These are phyloP conservation scores for Xylaria hypoxylon DNA, from an alignment of 2,329 filamentous ascomycete species.

Conservation along the genomic window DNA sequence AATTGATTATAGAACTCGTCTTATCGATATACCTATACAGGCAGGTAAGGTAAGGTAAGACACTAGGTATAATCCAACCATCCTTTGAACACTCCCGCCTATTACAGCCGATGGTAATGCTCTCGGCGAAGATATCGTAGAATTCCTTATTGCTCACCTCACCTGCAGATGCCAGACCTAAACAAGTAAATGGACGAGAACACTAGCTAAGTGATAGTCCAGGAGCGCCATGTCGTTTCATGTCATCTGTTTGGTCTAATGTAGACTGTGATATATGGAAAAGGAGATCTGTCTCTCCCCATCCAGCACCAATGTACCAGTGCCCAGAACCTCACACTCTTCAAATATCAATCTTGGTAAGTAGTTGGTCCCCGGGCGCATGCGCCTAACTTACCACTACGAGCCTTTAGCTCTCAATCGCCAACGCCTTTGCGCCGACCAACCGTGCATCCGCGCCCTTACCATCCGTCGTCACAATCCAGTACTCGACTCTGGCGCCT, in stretches of 20 bases:
- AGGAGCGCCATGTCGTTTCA: not conserved
- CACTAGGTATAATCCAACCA: no score
- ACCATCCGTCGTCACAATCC: slow-evolving; percentile 74
- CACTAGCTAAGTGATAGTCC: not conserved
- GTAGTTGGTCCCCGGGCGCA: not conserved
- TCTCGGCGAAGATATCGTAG: not conserved
- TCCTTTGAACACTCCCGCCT: no score
- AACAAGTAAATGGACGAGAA: not conserved
- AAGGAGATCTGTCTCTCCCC: slow-evolving; percentile 2
- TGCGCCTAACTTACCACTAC: not conserved
- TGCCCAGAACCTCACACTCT: not conserved
- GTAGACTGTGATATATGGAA: not conserved
- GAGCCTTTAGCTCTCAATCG: slow-evolving; percentile 72
- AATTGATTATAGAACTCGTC: no score
- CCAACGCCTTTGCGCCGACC: slow-evolving; percentile 82
- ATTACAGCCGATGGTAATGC: no score
- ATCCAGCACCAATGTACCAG: not conserved
- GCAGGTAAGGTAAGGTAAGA: no score
- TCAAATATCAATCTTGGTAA: not conserved
- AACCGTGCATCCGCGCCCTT: slow-evolving; percentile 65
- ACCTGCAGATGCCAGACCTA: not conserved
- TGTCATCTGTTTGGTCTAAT: not conserved
- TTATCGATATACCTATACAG: no score
- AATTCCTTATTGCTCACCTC: no score
- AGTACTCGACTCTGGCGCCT: slow-evolving; percentile 79